phyloP scores from a whole-genome alignment of 1,139 yeast species.

The Arxiozyma telluris region DNA sequence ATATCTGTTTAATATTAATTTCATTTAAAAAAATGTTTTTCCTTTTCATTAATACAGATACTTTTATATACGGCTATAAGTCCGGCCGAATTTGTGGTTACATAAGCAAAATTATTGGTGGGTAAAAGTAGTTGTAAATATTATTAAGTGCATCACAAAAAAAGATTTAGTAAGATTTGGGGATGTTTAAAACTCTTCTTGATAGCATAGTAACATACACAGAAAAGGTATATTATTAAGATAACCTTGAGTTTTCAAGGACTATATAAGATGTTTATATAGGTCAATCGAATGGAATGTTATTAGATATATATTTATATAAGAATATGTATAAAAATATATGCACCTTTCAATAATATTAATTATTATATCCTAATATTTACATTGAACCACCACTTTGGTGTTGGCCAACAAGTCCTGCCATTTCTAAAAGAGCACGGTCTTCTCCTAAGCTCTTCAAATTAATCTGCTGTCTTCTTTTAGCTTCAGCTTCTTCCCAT shows the following conservation, averaged over 20 bases:
- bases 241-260: too few relatives aligned
- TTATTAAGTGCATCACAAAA: too few relatives aligned
- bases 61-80: not conserved
- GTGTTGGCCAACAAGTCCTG: slow-evolving; percentile 72
- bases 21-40: too few relatives aligned
- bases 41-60: too few relatives aligned
- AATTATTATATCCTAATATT: not conserved
- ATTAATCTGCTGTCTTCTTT: slow-evolving; percentile 65
- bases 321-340: not conserved
- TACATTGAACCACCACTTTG: slow-evolving; percentile 55
- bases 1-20: too few relatives aligned
- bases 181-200: not conserved
- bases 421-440: slow-evolving; percentile 81
- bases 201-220: too few relatives aligned
- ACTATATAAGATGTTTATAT: too few relatives aligned
- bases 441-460: slow-evolving; percentile 65
- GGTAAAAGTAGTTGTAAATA: not conserved
- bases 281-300: too few relatives aligned
- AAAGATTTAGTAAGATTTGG: not conserved
- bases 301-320: not conserved
- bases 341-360: not conserved
- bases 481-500: slow-evolving; percentile 86
- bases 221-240: too few relatives aligned
- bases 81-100: not conserved
- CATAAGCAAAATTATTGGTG: too few relatives aligned